phyloP scores from a whole-genome alignment of 2,329 filamentous ascomycete genomes.

The Colletotrichum lupini region DNA sequence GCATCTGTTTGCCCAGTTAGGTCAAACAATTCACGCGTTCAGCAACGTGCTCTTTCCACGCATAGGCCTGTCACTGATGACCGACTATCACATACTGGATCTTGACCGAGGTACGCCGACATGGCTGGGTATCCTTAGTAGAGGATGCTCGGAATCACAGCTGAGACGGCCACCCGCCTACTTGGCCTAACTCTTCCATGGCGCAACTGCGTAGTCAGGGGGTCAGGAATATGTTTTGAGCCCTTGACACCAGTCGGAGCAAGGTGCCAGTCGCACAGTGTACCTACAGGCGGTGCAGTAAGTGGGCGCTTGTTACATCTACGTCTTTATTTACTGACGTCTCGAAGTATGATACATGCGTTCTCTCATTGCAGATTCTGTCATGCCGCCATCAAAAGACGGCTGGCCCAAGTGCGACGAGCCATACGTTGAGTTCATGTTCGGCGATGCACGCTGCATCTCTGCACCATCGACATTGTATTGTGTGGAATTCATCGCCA shows the following conservation, averaged over 20 bases:
- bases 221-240: background rate
- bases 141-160: too few relatives aligned
- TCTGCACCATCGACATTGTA: conserved; percentile 4
- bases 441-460: conserved; percentile 20
- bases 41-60: background rate
- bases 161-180: too few relatives aligned
- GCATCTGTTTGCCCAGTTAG: background rate
- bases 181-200: too few relatives aligned
- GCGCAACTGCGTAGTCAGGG: too few relatives aligned
- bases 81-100: too few relatives aligned
- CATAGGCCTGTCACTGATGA: background rate
- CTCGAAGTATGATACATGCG: conserved; percentile 22
- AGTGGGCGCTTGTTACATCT: too few relatives aligned
- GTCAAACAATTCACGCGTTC: background rate
- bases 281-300: background rate
- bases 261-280: background rate
- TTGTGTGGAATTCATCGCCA: conserved; percentile 7
- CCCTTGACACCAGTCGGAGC: background rate
- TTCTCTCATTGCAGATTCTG: conserved; percentile 14
- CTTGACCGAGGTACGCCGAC: too few relatives aligned
- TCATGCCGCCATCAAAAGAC: conserved; percentile 7
- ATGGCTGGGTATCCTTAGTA: background rate
- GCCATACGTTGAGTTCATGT: conserved; percentile 6
- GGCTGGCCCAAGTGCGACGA: conserved; percentile 3
- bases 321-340: conserved; percentile 14